Evolutionary conservation across 495 filamentous ascomycete species (phyloP), one percentile per base, ranked within the genome.

Genomic region (Pseudomonodictys pantanalensis): DNA sequence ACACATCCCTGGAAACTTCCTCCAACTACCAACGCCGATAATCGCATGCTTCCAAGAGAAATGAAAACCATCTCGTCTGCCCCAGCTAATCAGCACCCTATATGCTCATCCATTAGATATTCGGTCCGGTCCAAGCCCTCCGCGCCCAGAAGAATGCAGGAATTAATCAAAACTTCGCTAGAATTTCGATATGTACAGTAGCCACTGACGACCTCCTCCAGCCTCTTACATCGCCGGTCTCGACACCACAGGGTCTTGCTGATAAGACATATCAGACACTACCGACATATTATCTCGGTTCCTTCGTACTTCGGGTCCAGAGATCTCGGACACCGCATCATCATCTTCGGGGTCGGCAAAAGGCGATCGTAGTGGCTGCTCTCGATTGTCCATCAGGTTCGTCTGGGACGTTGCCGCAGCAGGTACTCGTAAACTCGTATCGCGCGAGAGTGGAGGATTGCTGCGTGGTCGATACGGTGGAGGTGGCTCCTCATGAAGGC

Each of bases 391-490:
- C 11, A 53, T 52, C 10, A 60, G 43, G 45, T 64, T 51, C 38
- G 64, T 48, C 32, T 49, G 52, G 25, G 64, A 62, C n/a, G 23
- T 15, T 20, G 43, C 25, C 11, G 48, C 51, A 22, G 57, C 25
- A n/a, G 58, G 58, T 22, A 33, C 39, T 38, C 58, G 52, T 29
- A 62, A 23, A 30, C 58, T 66, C 33, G 58, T 58, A 35, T 59
- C 44, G 11, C 64, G 64, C 7, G 55, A 63, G 3, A 60, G 12
- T 23, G 56, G 56, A 12, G 53, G 54, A 6, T 60, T 1, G 43
- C 64, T 67, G 24, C 54, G 41, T 15, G 64, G 64, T 47, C 54
- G 54, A 46, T 67, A 67, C 33, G 64, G 64, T 43, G 64, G 64
- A 22, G 64, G 64, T 22, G 64, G 59, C 22, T 67, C 64, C 23